Evolutionary conservation across 164 flowering plant genomes (phyloP).

Genomic region (Macadamia tetraphylla): DNA sequence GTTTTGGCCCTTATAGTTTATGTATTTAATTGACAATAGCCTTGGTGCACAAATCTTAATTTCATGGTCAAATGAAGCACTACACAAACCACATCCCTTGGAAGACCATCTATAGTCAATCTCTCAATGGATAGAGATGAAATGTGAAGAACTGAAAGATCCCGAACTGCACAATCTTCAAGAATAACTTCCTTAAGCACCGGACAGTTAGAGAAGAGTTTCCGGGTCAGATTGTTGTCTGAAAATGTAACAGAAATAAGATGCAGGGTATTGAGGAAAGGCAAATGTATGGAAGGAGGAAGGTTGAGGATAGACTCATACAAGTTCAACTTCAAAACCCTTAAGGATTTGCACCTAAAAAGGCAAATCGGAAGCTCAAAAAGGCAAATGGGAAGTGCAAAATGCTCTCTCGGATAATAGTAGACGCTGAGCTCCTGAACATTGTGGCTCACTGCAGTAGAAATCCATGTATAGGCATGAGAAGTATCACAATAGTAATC

Average conservation of each 20-base stretch:
- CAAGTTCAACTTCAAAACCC: slow-evolving; percentile 11
- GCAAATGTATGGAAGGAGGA: slow-evolving; percentile 10
- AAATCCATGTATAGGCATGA: slow-evolving; percentile 13
- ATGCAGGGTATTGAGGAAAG: slow-evolving; percentile 14
- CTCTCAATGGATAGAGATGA: slow-evolving; percentile 6
- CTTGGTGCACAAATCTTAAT: slow-evolving; percentile 15
- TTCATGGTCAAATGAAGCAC: background rate
- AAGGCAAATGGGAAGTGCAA: slow-evolving; percentile 11
- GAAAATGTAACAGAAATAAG: slow-evolving; percentile 7
- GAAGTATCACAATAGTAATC: slow-evolving; percentile 9
- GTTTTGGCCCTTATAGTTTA: background rate
- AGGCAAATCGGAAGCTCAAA: slow-evolving; percentile 12
- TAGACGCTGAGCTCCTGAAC: slow-evolving; percentile 16
- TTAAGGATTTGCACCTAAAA: slow-evolving; percentile 9
- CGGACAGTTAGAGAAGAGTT: slow-evolving; percentile 12
- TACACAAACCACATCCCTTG: background rate
- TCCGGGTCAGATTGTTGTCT: slow-evolving; percentile 7
- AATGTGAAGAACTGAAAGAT: slow-evolving; percentile 10
- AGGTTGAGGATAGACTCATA: slow-evolving; percentile 5
- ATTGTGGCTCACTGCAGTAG: slow-evolving; percentile 9
- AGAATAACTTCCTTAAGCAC: slow-evolving; percentile 12
- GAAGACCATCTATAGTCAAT: slow-evolving; percentile 13
- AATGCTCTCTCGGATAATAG: slow-evolving; percentile 1
- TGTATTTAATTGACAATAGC: slow-evolving; percentile 8
- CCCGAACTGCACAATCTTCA: slow-evolving; percentile 4